phyloP scores from a whole-genome alignment of 768 basidiomycete species.

The Panaeolus cyanescens region DNA sequence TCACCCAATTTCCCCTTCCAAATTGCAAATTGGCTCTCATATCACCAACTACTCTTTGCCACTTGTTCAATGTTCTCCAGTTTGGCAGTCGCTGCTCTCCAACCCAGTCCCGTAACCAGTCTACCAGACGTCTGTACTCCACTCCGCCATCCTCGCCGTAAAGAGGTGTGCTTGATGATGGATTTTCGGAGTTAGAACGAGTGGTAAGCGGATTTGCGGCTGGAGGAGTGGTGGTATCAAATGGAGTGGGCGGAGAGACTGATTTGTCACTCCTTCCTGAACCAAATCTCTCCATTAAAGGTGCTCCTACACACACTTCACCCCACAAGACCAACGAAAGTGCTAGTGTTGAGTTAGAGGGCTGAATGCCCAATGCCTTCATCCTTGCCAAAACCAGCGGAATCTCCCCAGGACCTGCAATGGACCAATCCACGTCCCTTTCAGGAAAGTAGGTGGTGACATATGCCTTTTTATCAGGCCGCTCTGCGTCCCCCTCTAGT shows the following conservation, averaged over 20 bases:
- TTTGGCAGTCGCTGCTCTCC: slow-evolving; percentile 46
- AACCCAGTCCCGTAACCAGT: slow-evolving; percentile 64
- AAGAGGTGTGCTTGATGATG: neutral
- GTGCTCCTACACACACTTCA: slow-evolving; percentile 34
- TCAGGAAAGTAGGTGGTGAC: neutral
- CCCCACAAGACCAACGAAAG: slow-evolving; percentile 70
- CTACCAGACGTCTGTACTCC: slow-evolving; percentile 46
- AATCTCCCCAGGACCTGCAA: slow-evolving; percentile 50
- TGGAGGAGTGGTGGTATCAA: neutral
- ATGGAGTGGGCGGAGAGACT: slow-evolving; percentile 10
- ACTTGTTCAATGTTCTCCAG: slow-evolving; percentile 33
- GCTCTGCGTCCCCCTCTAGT: too few relatives aligned
- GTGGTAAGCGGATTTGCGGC: neutral
- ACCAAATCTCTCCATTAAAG: neutral
- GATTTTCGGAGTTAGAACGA: neutral
- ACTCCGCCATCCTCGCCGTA: slow-evolving; percentile 19
- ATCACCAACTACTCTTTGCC: slow-evolving; percentile 29
- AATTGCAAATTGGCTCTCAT: slow-evolving; percentile 23
- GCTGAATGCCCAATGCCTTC: slow-evolving; percentile 54
- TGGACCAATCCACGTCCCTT: neutral
- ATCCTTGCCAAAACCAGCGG: slow-evolving; percentile 76
- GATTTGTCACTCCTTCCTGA: neutral
- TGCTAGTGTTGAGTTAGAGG: slow-evolving; percentile 57
- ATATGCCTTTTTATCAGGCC: neutral
- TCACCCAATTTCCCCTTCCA: neutral